Base-by-base conservation (phyloP, 73 alveolate genomes). In the Stentor roeselii region DNA sequence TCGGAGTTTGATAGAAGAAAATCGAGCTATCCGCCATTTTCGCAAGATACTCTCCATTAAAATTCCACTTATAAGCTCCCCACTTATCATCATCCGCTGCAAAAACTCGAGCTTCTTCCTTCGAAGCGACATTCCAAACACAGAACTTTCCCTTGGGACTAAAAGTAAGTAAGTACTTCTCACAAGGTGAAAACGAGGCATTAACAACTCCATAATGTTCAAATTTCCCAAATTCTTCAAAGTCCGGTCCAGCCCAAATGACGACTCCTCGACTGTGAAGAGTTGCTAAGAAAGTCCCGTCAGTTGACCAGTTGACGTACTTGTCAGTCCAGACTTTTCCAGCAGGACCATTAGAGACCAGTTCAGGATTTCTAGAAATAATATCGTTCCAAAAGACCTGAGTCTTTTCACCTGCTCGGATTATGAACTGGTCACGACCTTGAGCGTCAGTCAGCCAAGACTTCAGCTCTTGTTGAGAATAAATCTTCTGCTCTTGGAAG, bases 301-400 rank as follows among this genome's bases (percentile, higher is more conserved):
- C 36, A 35, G 84, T 15, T n/a, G 41, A n/a, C 84, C 84, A 76
- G 11, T 15, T 34, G 32, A 76, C 67, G n/a, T 37, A 39, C 39
- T 41, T 37, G 39, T 76, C 84, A n/a, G 84, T 76, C 84, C 84
- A 76, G 0, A 37, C 60, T 76, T 41, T 76, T 1, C 59, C 84
- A 36, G 41, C 21, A 27, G 80, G 80, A 0, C 80, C 80, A 67
- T 21, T 32, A 30, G 80, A 21, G 41, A 67, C 80, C 0, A 67
- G 41, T 2, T 67, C 80, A 30, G 80, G 80, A 2, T 30, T 67
- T 32, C n/a, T 1, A 2, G 80, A 67, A 30, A 67, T 30, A 27
- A 40, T 27, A 40, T 67, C 80, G 34, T 67, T 67, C 80, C 80
- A 67, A 67, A 67, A 67, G 27, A 67, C 80, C 34, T 67, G n/a